These are phyloP conservation scores for Paecilomyces sp. DNA, from an alignment of 2,329 filamentous ascomycete genomes.

Conservation along the genomic window DNA sequence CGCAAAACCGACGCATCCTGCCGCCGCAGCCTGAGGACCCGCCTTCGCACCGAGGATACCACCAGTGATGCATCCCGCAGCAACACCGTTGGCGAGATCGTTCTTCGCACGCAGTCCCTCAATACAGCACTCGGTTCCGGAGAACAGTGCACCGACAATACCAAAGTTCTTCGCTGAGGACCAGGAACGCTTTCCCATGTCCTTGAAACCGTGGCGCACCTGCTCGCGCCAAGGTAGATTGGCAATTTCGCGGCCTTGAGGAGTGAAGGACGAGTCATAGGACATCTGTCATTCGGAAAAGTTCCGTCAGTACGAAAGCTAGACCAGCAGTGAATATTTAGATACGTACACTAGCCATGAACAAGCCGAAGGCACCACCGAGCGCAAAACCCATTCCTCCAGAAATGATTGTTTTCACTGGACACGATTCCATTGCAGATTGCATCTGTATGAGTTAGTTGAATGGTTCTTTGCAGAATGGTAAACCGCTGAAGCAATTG, in stretches of 20 bases:
- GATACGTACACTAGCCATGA: slow-evolving; percentile 87
- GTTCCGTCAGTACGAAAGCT: background rate
- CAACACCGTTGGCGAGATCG: slow-evolving; percentile 79
- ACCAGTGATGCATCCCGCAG: slow-evolving; percentile 84
- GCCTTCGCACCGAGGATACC: slow-evolving; percentile 79
- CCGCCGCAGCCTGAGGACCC: slow-evolving; percentile 78
- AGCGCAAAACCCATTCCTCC: slow-evolving; percentile 92
- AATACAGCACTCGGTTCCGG: slow-evolving; percentile 90
- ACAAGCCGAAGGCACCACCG: slow-evolving; percentile 88
- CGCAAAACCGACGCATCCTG: slow-evolving; percentile 89
- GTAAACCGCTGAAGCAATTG: background rate
- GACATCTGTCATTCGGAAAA: slow-evolving; percentile 63
- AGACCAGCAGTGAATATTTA: background rate
- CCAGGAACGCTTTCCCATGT: slow-evolving; percentile 82
- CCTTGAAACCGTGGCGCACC: slow-evolving; percentile 77
- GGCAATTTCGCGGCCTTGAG: slow-evolving; percentile 47
- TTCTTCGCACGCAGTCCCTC: slow-evolving; percentile 89
- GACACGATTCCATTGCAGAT: slow-evolving; percentile 83
- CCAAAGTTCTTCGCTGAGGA: slow-evolving; percentile 91
- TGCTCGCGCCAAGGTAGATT: slow-evolving; percentile 76
- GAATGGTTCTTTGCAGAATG: background rate
- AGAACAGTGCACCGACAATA: slow-evolving; percentile 83
- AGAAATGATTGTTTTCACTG: slow-evolving; percentile 79
- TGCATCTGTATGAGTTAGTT: slow-evolving; percentile 54
- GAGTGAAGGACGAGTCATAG: slow-evolving; percentile 84